A percentile compares a stretch with the other conserved stretches of the same genome.
Conservation (phyloP, 805 yeast genomes). For the Lachancea kluyveri region DNA sequence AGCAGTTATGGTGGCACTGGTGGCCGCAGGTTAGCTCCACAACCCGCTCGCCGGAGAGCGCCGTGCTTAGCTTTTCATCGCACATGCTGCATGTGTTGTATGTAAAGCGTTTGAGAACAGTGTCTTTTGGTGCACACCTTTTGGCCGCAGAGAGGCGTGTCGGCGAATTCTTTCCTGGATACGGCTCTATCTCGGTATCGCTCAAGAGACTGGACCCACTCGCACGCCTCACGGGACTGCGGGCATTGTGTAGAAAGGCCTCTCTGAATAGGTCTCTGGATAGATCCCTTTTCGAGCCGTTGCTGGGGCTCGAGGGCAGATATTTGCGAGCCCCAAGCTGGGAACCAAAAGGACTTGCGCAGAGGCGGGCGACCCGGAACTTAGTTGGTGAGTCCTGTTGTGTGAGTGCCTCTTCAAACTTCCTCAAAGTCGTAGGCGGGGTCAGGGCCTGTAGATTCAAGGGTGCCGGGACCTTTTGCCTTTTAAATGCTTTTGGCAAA, state of each 20-base stretch:
- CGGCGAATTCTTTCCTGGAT: constrained; percentile 22
- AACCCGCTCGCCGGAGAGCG: constrained; percentile 38
- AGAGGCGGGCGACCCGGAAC: too few species aligned
- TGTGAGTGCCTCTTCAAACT: constrained; percentile 2
- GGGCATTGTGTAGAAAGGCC: too few species aligned
- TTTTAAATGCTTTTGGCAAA: too few species aligned
- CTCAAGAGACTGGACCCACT: too few species aligned
- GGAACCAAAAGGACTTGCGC: too few species aligned
- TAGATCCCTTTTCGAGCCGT: too few species aligned
- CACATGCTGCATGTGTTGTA: constrained; percentile 38
- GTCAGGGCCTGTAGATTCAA: constrained; percentile 3
- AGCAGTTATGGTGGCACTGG: constrained; percentile 40
- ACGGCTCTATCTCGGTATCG: constrained; percentile 12
- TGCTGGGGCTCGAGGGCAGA: too few species aligned
- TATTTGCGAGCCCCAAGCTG: too few species aligned
- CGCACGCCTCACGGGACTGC: too few species aligned
- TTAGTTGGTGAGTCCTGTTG: constrained; percentile 5
- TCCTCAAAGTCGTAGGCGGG: constrained; percentile 11
- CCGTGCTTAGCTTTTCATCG: constrained; percentile 35
- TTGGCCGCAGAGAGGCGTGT: constrained; percentile 13
- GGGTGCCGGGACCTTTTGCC: constrained; percentile 6
- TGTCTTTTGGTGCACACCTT: constrained; percentile 11
- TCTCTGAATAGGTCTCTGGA: too few species aligned
- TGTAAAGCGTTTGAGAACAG: constrained; percentile 21
- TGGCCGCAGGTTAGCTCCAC: constrained; percentile 40